Evolutionary conservation across 768 basidiomycete species (phyloP), one percentile per base, ranked within the genome.

Genomic region (Heimioporus sp.): DNA sequence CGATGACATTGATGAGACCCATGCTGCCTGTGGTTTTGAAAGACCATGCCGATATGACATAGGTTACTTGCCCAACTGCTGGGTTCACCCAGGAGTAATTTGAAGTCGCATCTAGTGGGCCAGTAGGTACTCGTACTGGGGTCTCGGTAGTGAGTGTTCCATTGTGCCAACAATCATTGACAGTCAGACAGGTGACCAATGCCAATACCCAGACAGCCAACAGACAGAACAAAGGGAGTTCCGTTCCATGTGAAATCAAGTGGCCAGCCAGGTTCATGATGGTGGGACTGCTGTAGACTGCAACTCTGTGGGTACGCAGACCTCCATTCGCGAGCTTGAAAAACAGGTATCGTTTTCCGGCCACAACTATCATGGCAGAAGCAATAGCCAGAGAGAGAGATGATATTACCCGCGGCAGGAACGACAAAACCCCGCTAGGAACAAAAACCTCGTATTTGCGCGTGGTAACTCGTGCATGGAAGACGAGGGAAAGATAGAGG

Each of bases 261-360:
- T 55, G 32, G 15, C 9, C 20, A 10, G 39, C 52, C 31, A 64
- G 43, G 40, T 48, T 55, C 7, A 43, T 52, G 21, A 63, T 52
- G 13, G 56, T 46, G 13, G 51, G 35, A 11, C 43, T 48, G 34
- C 40, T 21, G 28, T 61, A 58, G 16, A 58, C 17, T 3, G 55
- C 51, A 1, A 64, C 51, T 37, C 51, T 51, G 46, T 35, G 46
- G 43, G 58, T 50, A 16, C 43, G 56, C 6, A 64, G 17, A 31
- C 55, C 62, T 13, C 30, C 53, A 24, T 28, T 48, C 5, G 43
- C 20, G 35, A 63, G 45, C 21, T 55, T 60, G 53, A 51, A 51
- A 35, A 64, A 47, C 6, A 60, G 50, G 20, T 60, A 64, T 19
- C 55, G 51, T 19, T 55, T 57, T 19, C 62, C 55, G 0, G 45